Conservation (phyloP, 2,329 filamentous ascomycete species). For the Pseudopithomyces chartarum region DNA sequence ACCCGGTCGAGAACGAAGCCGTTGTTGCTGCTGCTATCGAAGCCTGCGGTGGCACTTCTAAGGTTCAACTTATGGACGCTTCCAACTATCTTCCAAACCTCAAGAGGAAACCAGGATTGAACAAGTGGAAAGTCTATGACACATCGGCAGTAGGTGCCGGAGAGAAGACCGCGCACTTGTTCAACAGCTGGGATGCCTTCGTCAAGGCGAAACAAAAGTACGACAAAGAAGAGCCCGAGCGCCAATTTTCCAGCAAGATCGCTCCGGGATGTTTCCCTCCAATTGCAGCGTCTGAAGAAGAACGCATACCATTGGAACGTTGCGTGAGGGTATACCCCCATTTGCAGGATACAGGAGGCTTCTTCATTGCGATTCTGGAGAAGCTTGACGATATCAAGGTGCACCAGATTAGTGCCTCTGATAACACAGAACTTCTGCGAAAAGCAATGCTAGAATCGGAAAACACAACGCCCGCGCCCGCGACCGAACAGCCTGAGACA, state of each 20-base stretch:
- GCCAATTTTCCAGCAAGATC: conserved; percentile 56
- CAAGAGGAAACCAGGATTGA: conserved; percentile 77
- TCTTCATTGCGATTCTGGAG: conserved; percentile 95
- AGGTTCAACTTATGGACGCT: conserved; percentile 85
- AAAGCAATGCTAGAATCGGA: conserved; percentile 15
- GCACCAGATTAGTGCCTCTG: conserved; percentile 32
- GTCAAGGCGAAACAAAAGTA: conserved; percentile 68
- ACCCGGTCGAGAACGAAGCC: conserved; percentile 95
- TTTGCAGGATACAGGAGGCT: conserved; percentile 92
- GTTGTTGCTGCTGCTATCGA: conserved; percentile 88
- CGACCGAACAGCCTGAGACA: conserved; percentile 19
- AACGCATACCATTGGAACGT: conserved; percentile 76
- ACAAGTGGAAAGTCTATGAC: conserved; percentile 82
- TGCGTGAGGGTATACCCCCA: conserved; percentile 96
- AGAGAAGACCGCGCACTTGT: conserved; percentile 79
- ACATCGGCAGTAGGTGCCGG: conserved; percentile 31
- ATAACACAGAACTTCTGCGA: conserved; percentile 31
- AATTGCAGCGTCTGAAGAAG: conserved; percentile 57
- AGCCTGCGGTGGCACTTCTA: conserved; percentile 80
- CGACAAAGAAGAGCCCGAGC: conserved; percentile 63
- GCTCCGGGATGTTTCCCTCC: conserved; percentile 84
- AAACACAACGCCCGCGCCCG: conserved; percentile 6
- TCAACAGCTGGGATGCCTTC: conserved; percentile 83
- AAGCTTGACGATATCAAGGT: conserved; percentile 73
- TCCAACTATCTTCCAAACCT: conserved; percentile 76